phyloP scores from a whole-genome alignment of 164 flowering plant genomes.

The Santalum album region DNA sequence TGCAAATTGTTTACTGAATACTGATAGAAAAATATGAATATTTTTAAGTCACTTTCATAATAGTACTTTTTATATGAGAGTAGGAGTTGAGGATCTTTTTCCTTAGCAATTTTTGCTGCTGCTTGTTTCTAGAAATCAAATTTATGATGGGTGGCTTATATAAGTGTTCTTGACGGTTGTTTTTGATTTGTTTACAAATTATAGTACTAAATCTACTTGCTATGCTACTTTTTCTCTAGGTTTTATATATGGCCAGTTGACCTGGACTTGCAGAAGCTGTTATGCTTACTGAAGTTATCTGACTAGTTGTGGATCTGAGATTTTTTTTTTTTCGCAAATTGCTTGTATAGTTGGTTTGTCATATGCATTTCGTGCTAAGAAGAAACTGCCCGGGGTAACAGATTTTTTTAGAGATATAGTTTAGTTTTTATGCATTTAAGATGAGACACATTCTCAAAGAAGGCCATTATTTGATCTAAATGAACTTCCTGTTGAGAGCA shows the following conservation, averaged over 20 bases:
- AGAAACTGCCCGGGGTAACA: constrained; percentile 8
- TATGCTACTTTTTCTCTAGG: neutral
- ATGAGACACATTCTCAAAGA: constrained; percentile 84
- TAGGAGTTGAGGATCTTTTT: too few relatives aligned
- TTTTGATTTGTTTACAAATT: neutral
- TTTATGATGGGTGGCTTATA: too few relatives aligned
- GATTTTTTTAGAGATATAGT: constrained; percentile 13
- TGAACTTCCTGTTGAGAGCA: constrained; percentile 81
- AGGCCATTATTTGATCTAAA: constrained; percentile 84
- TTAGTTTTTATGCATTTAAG: constrained; percentile 51
- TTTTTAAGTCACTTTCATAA: too few relatives aligned
- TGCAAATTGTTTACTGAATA: too few relatives aligned
- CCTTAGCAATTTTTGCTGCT: too few relatives aligned
- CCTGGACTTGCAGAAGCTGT: constrained; percentile 9
- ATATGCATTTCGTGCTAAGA: constrained; percentile 19
- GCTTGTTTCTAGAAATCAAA: too few relatives aligned
- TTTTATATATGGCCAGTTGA: constrained; percentile 1
- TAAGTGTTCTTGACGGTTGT: too few relatives aligned
- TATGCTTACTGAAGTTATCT: constrained; percentile 1
- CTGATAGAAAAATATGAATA: too few relatives aligned
- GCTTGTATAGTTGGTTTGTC: constrained; percentile 23
- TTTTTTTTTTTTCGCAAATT: neutral
- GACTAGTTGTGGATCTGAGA: neutral
- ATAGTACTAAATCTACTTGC: neutral
- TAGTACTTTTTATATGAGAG: too few relatives aligned